Base-by-base conservation (phyloP, 495 filamentous ascomycete species). In the Antarctomyces pellizariae region DNA sequence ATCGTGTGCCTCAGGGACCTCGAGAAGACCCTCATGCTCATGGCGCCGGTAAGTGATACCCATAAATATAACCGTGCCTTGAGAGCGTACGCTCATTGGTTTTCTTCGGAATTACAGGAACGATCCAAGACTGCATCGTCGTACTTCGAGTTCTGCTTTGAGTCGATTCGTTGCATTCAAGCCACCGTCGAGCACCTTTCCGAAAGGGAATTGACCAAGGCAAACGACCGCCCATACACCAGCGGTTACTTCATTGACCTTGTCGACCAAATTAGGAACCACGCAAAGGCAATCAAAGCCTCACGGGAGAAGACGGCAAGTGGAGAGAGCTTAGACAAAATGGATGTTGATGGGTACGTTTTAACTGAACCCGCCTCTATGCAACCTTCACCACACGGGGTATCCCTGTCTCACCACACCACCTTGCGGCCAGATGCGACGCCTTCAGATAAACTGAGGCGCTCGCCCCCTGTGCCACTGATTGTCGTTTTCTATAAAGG, bases 211-310 rank as follows among this genome's bases (percentile, higher is more conserved):
- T 69, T 75, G 43, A 72, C 69, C 23, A 63, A 74, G 35, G 72
- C 76, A 22, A 50, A 65, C 45, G 84, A 95, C 45, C 67, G 69
- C 31, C 79, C 77, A 18, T 95, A 92, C 54, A 79, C 65, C 62
- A 74, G 70, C 58, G 70, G 69, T 34, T 95, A 95, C 55, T 92
- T 92, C 41, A 67, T 91, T 43, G 84, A 95, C 55, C 71, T 91
- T 29, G 62, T 83, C 42, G 74, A 77, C 38, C 79, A 91, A 65
- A 72, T 77, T 29, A 64, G 64, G 40, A 63, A 68, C 30, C 75
- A 77, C 59, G 73, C 72, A 18, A 47, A 54, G 31, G 55, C 61
- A 28, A 49, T 66, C 28, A 50, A 54, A 29, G 58, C 54, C 34
- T 46, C 50, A 28, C 56, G 61, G 38, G 52, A 57, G 28, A 59